Base-by-base conservation (phyloP, 1,284 basidiomycete genomes). In the Gastroboletus turbinatus region DNA sequence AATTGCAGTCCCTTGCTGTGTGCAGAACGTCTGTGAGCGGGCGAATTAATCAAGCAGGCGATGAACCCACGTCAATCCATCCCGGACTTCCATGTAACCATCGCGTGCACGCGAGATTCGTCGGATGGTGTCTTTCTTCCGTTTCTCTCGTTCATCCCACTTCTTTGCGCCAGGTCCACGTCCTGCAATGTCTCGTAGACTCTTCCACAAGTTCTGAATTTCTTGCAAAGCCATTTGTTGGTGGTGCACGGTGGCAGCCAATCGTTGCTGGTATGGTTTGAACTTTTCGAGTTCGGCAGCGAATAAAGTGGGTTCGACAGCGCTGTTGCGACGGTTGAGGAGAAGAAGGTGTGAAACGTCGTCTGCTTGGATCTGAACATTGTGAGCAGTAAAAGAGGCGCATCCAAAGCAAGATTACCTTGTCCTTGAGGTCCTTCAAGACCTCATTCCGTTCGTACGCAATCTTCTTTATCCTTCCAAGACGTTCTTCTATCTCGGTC, bases 241-340 rank as follows among this genome's bases (percentile, higher is more conserved):
- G 33, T 91, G 87, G 50, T 88, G 84, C 3, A 92, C 78, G 0
- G 92, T 92, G 1, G 88, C 81, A 2, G 82, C 76, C 1, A 98
- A 77, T 5, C 93, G 84, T 47, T 89, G 84, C 71, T 97, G 94
- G 68, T 93, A 95, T 1, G 95, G 92, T 23, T 85, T 82, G 78
- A 98, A 98, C 74, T 98, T 98, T 72, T 98, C 96, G 17, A 98
- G 83, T 72, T 98, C 96, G 7, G 88, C 83, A 0, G 94, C 92
- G 66, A 98, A 98, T 17, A 98, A 79, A 1, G 92, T 83, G 0
- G 91, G 88, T 63, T 98, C 94, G 5, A 92, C 88, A 38, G 87
- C 85, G 27, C 85, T 82, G 59, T 94, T 90, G 17, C 95, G 88
- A 16, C 94, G 86, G 69, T 98, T 97, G 51, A 98, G 83, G 2